A percentile compares a stretch with the other conserved stretches of the same genome.
phyloP scores from a whole-genome alignment of 257 asterid genomes.

The Nicotiana attenuata region DNA sequence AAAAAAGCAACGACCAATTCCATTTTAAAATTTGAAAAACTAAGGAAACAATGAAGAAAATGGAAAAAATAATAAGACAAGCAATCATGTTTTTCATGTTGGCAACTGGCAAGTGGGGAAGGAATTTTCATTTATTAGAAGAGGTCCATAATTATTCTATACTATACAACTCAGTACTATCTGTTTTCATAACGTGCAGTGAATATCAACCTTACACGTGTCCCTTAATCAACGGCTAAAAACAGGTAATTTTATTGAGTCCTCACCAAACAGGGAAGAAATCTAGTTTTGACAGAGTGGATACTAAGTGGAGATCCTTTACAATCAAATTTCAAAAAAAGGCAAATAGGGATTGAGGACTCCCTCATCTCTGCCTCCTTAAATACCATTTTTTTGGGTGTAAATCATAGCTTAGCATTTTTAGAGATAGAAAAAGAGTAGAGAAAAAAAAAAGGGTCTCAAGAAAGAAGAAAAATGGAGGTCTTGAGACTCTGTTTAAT shows the following conservation, averaged over 20 bases:
- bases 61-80: neutral
- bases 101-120: slow-evolving; percentile 8
- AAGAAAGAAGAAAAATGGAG: slow-evolving; percentile 32
- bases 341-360: neutral
- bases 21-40: slow-evolving; percentile 10
- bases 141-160: slow-evolving; percentile 6
- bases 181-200: slow-evolving; percentile 38
- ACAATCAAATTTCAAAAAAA: neutral
- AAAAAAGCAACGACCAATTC: slow-evolving; percentile 16
- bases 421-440: neutral
- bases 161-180: slow-evolving; percentile 38
- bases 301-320: slow-evolving; percentile 13
- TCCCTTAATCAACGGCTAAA: slow-evolving; percentile 28
- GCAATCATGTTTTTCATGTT: slow-evolving; percentile 31
- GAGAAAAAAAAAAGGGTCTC: neutral
- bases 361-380: neutral
- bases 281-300: slow-evolving; percentile 14
- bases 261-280: neutral
- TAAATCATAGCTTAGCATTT: neutral
- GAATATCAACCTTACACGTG: slow-evolving; percentile 33
- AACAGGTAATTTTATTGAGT: neutral
- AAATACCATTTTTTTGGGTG: neutral
- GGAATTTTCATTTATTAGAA: slow-evolving; percentile 11
- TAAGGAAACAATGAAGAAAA: neutral
- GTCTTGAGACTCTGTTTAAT: slow-evolving; percentile 33